Conservation (phyloP, 1,284 basidiomycete genomes). For the Ustilago loliicola region DNA sequence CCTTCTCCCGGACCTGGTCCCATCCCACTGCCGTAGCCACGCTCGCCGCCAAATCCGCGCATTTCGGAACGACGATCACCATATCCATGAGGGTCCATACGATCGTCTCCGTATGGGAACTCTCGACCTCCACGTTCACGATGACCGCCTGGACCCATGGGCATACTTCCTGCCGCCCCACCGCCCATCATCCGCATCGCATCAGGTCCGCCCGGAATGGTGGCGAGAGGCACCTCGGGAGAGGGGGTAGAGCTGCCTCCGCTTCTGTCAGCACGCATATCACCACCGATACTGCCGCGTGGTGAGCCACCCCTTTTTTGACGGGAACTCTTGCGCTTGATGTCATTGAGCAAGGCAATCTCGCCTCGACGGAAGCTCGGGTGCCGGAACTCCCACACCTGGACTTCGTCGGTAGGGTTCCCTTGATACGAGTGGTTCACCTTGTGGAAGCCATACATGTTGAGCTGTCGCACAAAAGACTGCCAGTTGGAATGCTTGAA, state of each 20-base stretch:
- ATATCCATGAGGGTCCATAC: conserved; percentile 36
- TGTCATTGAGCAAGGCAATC: conserved; percentile 58
- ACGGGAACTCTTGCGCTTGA: conserved; percentile 64
- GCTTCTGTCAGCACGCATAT: conserved; percentile 43
- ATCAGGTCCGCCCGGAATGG: conserved; percentile 35
- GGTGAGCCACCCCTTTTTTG: conserved; percentile 53
- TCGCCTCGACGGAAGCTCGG: conserved; percentile 62
- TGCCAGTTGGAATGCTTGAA: conserved; percentile 70
- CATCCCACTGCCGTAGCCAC: conserved; percentile 13
- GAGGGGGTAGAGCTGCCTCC: conserved; percentile 51
- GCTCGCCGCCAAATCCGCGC: conserved; percentile 29
- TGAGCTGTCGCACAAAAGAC: conserved; percentile 66
- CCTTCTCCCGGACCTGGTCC: conserved; percentile 22
- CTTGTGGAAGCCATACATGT: conserved; percentile 68
- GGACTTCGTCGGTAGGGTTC: conserved; percentile 59
- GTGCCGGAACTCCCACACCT: conserved; percentile 67
- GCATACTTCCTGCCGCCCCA: conserved; percentile 11
- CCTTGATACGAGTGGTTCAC: conserved; percentile 66
- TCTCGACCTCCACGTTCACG: conserved; percentile 29
- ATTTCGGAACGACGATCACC: conserved; percentile 27
- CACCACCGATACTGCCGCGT: conserved; percentile 41
- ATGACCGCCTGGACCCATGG: conserved; percentile 22
- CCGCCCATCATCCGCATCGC: conserved; percentile 29
- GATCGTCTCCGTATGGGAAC: conserved; percentile 35
- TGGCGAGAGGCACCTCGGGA: conserved; percentile 48